Evolutionary conservation across 257 asterid genomes (phyloP).

Genomic region (Ligustrum vulgare): DNA sequence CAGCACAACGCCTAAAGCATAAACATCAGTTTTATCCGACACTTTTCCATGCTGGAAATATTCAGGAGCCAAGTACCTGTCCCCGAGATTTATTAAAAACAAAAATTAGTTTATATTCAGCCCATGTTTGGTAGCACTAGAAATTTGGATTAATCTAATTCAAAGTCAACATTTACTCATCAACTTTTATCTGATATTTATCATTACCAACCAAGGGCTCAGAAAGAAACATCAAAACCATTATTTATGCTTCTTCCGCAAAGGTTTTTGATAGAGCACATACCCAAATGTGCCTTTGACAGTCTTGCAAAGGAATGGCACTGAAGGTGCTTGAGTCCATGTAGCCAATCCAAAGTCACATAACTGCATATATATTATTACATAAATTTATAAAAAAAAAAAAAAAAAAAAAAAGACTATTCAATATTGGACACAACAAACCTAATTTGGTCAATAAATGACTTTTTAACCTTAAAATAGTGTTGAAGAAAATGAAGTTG

Average conservation of each 20-base stretch:
- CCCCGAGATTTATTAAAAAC: slow-evolving; percentile 4
- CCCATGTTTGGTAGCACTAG: too few species aligned
- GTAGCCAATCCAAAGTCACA: slow-evolving; percentile 96
- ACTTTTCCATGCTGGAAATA: slow-evolving; percentile 95
- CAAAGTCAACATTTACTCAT: too few species aligned
- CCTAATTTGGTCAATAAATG: slow-evolving; percentile 9
- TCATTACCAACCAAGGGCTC: too few species aligned
- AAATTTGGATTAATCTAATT: too few species aligned
- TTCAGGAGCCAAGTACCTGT: slow-evolving; percentile 88
- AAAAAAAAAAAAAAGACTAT: slow-evolving; percentile 4
- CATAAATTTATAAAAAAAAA: too few species aligned
- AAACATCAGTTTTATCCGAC: slow-evolving; percentile 86
- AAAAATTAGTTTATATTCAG: slow-evolving; percentile 19
- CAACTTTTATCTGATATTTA: too few species aligned
- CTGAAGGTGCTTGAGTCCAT: slow-evolving; percentile 89
- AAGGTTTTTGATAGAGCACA: slow-evolving; percentile 12
- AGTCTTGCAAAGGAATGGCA: slow-evolving; percentile 90
- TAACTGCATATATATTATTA: slow-evolving; percentile 42
- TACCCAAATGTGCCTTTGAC: slow-evolving; percentile 97
- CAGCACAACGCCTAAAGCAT: slow-evolving; percentile 86
- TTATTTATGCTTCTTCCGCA: background rate
- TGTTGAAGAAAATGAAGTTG: slow-evolving; percentile 14
- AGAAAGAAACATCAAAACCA: slow-evolving; percentile 9
- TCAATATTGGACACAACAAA: background rate
- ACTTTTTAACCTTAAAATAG: background rate